Evolutionary conservation across 257 asterid genomes (phyloP).

Genomic region (Perilla frutescens): DNA sequence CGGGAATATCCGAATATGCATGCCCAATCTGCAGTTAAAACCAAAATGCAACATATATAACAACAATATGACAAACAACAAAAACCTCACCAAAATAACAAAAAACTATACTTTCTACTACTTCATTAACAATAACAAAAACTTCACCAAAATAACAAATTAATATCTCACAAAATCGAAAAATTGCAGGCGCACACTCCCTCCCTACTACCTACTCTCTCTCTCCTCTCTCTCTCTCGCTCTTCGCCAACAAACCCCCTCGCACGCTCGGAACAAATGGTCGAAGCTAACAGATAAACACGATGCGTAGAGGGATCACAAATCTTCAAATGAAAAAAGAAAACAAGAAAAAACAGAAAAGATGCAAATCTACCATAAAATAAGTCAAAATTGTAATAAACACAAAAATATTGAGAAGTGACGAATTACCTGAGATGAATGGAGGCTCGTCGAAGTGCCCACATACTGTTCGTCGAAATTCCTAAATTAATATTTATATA

Average conservation of each 20-base stretch:
- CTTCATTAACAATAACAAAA: constrained; percentile 12
- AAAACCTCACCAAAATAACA: background rate
- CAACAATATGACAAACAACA: background rate
- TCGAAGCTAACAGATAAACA: background rate
- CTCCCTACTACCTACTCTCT: background rate
- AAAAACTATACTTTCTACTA: background rate
- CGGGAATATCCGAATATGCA: background rate
- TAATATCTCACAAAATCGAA: background rate
- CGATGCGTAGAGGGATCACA: background rate
- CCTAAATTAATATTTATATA: background rate
- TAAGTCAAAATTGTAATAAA: background rate
- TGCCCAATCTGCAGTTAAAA: constrained; percentile 1
- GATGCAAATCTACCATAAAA: background rate
- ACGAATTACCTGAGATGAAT: constrained; percentile 58
- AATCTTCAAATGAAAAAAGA: background rate
- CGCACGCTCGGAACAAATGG: background rate
- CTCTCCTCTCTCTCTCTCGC: background rate
- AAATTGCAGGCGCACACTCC: background rate
- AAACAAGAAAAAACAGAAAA: background rate
- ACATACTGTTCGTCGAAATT: constrained; percentile 47
- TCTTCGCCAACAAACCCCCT: too few species aligned
- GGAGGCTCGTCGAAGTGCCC: constrained; percentile 67
- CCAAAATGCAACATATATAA: background rate
- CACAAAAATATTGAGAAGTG: background rate
- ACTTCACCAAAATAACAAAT: background rate